Base-by-base conservation (phyloP, 495 filamentous ascomycete genomes). In the Trichoderma gamsii region DNA sequence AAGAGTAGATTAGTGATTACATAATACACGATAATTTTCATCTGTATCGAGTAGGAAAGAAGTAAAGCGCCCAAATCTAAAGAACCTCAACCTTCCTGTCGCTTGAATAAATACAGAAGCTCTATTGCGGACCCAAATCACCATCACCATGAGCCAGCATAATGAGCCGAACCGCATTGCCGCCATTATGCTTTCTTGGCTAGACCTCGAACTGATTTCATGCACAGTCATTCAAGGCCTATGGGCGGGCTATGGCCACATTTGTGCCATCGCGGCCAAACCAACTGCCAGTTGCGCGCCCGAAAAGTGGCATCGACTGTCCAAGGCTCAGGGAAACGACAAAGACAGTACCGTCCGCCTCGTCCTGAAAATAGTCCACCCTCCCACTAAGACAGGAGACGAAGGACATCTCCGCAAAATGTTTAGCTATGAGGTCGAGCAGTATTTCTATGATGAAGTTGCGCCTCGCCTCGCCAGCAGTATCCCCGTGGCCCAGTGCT, bases 391-490 rank as follows among this genome's bases (percentile, higher is more conserved):
- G 16, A 56, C 70, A 3, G 71, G 72, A 16, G 75, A 74, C 49
- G 80, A 83, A 68, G 79, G 79, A 44, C 77, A 82, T 64, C 66
- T 77, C 23, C 75, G 80, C n/a, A 83, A 83, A 64, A 72, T 82
- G n/a, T 65, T 82, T 68, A 81, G 78, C 71, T 82, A 83, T 69
- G 72, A 74, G 43, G 79, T 78, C n/a, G 81, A 83, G 63, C 79
- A 80, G 64, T 77, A 76, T 68, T 83, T 83, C 68, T 83, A 83
- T 70, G 65, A 69, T 9, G 69, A 77, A 25, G 71, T 82, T 13
- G 76, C 77, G 11, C 69, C 73, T 0, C 64, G 46, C 0, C 69
- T 83, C 11, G 67, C 72, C 7, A 61, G 66, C 13, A 72, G 72
- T 9, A 66, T 75, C n/a, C 69, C 76, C 1, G 69, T 76, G 3